A percentile compares a stretch with the other conserved stretches of the same genome.
Conservation (phyloP, 2,329 filamentous ascomycete species). For the Chrysoporthe cubensis region DNA sequence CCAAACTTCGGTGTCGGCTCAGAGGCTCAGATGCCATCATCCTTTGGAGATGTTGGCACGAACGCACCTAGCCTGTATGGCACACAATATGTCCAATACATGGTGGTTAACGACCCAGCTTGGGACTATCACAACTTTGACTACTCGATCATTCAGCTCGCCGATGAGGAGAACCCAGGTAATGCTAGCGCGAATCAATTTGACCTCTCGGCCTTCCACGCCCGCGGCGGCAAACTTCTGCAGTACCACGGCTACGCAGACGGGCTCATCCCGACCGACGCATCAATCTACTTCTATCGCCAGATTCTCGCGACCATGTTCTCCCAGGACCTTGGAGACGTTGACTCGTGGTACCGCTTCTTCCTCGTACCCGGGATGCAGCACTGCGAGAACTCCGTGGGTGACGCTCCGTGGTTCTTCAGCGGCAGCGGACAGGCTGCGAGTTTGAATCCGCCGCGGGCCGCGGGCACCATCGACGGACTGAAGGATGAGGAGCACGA, state of each 20-base stretch:
- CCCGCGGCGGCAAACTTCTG: conserved; percentile 48
- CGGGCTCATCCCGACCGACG: conserved; percentile 47
- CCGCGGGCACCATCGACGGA: conserved; percentile 1
- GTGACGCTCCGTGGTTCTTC: conserved; percentile 18
- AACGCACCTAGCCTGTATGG: conserved; percentile 33
- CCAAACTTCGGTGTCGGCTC: conserved; percentile 53
- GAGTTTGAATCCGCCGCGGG: conserved; percentile 41
- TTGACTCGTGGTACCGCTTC: conserved; percentile 50
- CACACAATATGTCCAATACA: conserved; percentile 29
- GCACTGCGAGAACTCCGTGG: conserved; percentile 44
- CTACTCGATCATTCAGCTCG: not conserved
- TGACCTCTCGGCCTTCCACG: conserved; percentile 41
- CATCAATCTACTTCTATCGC: conserved; percentile 7
- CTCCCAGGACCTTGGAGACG: conserved; percentile 27
- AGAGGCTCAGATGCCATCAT: conserved; percentile 41
- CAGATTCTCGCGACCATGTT: not conserved
- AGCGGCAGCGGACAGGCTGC: conserved; percentile 20
- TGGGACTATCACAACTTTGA: conserved; percentile 47
- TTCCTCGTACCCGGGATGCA: conserved; percentile 57
- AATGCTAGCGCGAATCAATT: conserved; percentile 30
- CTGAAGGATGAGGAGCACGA: conserved; percentile 38
- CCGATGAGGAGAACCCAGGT: conserved; percentile 15
- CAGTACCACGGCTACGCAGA: conserved; percentile 50
- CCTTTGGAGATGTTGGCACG: conserved; percentile 38
- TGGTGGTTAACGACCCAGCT: conserved; percentile 29